Conservation (phyloP, 805 yeast species). For the Yamadazyma paraphyllophila region DNA sequence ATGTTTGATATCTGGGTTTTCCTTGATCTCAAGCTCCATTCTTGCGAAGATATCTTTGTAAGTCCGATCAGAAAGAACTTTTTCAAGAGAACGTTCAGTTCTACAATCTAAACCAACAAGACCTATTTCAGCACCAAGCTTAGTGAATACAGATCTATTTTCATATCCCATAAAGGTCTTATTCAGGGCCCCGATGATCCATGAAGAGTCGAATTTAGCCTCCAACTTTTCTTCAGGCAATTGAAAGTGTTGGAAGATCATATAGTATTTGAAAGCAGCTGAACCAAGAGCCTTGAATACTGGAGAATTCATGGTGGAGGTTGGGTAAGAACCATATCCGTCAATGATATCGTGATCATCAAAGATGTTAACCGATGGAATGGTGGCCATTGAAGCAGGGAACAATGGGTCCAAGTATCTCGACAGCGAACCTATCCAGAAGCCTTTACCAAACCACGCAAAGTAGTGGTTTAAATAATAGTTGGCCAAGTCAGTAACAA, state of each 20-base stretch:
- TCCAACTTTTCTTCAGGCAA: slow-evolving; percentile 42
- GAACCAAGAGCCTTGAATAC: slow-evolving; percentile 73
- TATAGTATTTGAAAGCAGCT: slow-evolving; percentile 78
- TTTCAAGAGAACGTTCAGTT: slow-evolving; percentile 73
- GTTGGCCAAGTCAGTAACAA: slow-evolving; percentile 53
- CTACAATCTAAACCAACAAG: slow-evolving; percentile 88
- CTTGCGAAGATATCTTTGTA: slow-evolving; percentile 64
- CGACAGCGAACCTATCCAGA: slow-evolving; percentile 71
- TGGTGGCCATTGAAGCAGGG: slow-evolving; percentile 75
- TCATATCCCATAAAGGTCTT: slow-evolving; percentile 61
- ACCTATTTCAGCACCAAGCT: slow-evolving; percentile 71
- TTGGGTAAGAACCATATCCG: slow-evolving; percentile 88
- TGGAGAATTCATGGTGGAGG: slow-evolving; percentile 67
- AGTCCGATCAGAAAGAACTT: slow-evolving; percentile 52
- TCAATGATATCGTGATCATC: slow-evolving; percentile 98
- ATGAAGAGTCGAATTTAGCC: slow-evolving; percentile 38
- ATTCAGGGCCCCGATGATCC: slow-evolving; percentile 68
- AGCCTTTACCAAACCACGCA: slow-evolving; percentile 89
- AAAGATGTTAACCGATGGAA: slow-evolving; percentile 81
- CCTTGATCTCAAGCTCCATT: slow-evolving; percentile 50
- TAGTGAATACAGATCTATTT: slow-evolving; percentile 67
- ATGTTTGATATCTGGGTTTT: slow-evolving; percentile 63
- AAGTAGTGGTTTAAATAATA: slow-evolving; percentile 75
- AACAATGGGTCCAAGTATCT: slow-evolving; percentile 63
- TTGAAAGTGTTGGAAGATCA: slow-evolving; percentile 88